Evolutionary conservation across 2,329 filamentous ascomycete species (phyloP), one percentile per base, ranked within the genome.

Genomic region (Eutypella sp.): DNA sequence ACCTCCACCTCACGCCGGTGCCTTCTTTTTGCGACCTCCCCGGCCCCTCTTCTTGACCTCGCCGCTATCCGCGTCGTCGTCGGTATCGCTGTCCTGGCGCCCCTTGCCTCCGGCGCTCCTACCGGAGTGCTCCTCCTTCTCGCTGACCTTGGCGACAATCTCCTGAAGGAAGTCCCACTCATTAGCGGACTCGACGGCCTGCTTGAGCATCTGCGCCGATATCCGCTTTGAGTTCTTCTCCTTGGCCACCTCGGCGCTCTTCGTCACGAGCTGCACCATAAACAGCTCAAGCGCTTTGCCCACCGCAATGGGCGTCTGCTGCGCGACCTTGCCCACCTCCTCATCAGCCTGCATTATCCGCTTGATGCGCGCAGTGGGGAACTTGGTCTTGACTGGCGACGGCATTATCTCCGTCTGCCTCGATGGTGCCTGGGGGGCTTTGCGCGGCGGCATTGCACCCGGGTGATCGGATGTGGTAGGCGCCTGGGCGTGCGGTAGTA

Each of bases 311-410:
- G 92, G 92, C 1, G 93, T 96, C 50, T 97, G 93, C 68, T 99
- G 93, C 4, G 93, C 91, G 9, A 99, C 93, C 70, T 99, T 99
- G 51, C 93, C 93, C 0, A 99, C 91, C 65, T 99, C 93, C 63
- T 99, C 93, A 62, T 99, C 93, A 10, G 92, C 92, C 70, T 99
- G 93, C 93, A 99, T 97, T 60, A 99, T 97, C 42, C 93, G 84
- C 76, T 99, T 99, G 73, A 99, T 99, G 51, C 93, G 81, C 13
- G 93, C 93, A 25, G 95, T 95, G 1, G 93, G 93, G 61, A 99
- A 99, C 61, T 96, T 96, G 27, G 92, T 97, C 67, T 82, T 88
- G 57, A 99, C 89, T 37, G 89, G 76, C 67, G 70, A 96, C 70
- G 66, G 79, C 65, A 70, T 82, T 57, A 80, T 68, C 37, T 66